Evolutionary conservation across 192 early-diverging fungal genomes (phyloP).

Genomic region (Umbelopsis isabellina): DNA sequence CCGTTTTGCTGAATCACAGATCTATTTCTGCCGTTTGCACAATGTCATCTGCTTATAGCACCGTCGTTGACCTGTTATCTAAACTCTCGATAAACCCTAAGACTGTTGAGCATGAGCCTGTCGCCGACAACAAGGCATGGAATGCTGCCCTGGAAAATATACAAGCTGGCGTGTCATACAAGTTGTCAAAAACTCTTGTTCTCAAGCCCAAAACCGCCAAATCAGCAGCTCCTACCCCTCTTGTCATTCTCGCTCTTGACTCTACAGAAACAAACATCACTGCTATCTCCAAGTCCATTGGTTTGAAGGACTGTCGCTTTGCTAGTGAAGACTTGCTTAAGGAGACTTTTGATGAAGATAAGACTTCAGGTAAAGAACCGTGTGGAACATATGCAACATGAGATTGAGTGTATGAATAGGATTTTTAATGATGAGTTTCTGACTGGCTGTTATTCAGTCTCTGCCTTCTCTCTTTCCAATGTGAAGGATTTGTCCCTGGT

Average conservation of each 20-base stretch:
- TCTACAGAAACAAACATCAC: slow-evolving; percentile 54
- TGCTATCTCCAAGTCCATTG: slow-evolving; percentile 54
- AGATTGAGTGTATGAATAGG: slow-evolving; percentile 34
- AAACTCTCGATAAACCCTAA: slow-evolving; percentile 39
- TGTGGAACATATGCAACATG: slow-evolving; percentile 19
- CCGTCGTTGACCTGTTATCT: slow-evolving; percentile 20
- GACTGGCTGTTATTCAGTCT: slow-evolving; percentile 47
- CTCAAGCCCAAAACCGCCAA: slow-evolving; percentile 81
- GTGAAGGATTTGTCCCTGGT: slow-evolving; percentile 64
- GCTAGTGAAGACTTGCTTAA: slow-evolving; percentile 70
- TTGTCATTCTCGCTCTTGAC: slow-evolving; percentile 66
- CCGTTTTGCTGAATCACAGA: not conserved
- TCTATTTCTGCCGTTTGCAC: not conserved
- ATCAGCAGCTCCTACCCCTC: slow-evolving; percentile 59
- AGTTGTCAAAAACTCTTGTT: slow-evolving; percentile 74
- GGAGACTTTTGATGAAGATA: slow-evolving; percentile 50
- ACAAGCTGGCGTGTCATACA: slow-evolving; percentile 28
- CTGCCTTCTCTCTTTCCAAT: slow-evolving; percentile 74
- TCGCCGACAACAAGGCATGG: slow-evolving; percentile 64
- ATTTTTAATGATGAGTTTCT: too few species aligned
- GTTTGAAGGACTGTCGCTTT: slow-evolving; percentile 74
- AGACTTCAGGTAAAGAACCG: slow-evolving; percentile 58
- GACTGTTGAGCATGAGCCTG: slow-evolving; percentile 56
- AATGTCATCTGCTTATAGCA: slow-evolving; percentile 16
- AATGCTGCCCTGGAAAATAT: slow-evolving; percentile 42